Percentiles rank a stretch among this genome's conserved stretches.
Conservation (phyloP, 1,284 basidiomycete genomes). For the Tilletia indica region DNA sequence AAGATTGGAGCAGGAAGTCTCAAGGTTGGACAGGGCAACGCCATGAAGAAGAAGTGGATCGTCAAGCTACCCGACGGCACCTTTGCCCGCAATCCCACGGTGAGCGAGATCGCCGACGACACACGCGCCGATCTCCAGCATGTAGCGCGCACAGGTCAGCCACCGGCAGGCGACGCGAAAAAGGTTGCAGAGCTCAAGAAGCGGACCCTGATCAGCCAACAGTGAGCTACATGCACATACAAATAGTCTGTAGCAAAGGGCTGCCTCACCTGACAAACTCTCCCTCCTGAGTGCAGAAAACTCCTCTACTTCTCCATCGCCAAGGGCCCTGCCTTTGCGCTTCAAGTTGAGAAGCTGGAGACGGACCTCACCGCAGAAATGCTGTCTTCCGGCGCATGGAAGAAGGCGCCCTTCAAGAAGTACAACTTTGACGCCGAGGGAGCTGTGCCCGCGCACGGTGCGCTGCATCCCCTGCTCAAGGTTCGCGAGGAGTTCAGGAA, state of each 20-base stretch:
- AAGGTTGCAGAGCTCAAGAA: conserved; percentile 68
- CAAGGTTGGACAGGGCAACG: conserved; percentile 76
- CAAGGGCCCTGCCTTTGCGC: conserved; percentile 85
- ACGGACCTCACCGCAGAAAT: conserved; percentile 96
- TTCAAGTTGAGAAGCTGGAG: conserved; percentile 91
- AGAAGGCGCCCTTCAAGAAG: conserved; percentile 72
- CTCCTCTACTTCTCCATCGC: conserved; percentile 87
- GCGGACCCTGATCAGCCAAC: conserved; percentile 70
- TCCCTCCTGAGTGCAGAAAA: conserved; percentile 65
- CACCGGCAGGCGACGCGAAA: conserved; percentile 32
- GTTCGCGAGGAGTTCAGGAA: conserved; percentile 96
- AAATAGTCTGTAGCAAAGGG: no score
- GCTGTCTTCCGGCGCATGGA: conserved; percentile 66
- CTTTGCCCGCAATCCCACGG: conserved; percentile 67
- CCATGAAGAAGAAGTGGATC: conserved; percentile 98
- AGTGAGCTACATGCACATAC: conserved; percentile 14
- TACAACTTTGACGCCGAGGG: conserved; percentile 99
- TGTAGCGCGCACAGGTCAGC: conserved; percentile 66
- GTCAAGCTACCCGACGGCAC: conserved; percentile 84
- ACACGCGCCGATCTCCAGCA: conserved; percentile 70
- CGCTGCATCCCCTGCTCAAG: conserved; percentile 92
- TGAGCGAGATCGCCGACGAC: conserved; percentile 38
- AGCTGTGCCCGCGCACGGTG: conserved; percentile 79
- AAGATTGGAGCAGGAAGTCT: conserved; percentile 50
- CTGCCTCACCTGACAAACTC: not conserved